These are phyloP conservation scores for Boletus sp. DNA, from an alignment of 768 basidiomycete genomes.

Conservation along the genomic window DNA sequence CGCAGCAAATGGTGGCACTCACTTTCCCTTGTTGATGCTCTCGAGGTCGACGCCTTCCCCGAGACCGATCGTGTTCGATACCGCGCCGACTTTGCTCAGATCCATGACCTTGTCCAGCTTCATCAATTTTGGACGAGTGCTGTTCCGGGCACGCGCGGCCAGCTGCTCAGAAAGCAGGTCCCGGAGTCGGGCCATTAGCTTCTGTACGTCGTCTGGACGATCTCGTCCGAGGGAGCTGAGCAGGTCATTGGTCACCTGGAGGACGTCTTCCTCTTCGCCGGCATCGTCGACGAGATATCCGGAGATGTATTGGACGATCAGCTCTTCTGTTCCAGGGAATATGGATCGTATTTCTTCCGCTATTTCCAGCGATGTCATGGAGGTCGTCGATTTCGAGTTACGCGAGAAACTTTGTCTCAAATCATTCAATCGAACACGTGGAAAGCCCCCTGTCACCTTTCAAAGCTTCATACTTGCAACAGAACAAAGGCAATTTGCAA, in stretches of 20 bases:
- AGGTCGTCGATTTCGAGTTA: background rate
- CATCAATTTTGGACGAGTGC: constrained; percentile 62
- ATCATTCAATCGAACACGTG: too few relatives aligned
- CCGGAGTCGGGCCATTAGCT: constrained; percentile 63
- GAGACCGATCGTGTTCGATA: constrained; percentile 78
- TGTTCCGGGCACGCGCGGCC: constrained; percentile 53
- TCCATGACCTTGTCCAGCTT: constrained; percentile 87
- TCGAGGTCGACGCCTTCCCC: constrained; percentile 85
- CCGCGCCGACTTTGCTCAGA: constrained; percentile 73
- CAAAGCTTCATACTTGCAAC: too few relatives aligned
- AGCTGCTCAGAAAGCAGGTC: constrained; percentile 67
- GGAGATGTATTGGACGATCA: constrained; percentile 83
- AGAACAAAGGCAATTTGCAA: background rate
- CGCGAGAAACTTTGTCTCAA: too few relatives aligned
- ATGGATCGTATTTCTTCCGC: constrained; percentile 71
- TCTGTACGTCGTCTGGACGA: constrained; percentile 55
- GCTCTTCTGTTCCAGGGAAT: constrained; percentile 79
- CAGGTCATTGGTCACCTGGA: constrained; percentile 71
- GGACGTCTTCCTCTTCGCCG: constrained; percentile 82
- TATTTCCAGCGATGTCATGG: constrained; percentile 72
- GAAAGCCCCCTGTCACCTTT: background rate
- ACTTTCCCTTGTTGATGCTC: constrained; percentile 95
- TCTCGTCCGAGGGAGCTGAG: constrained; percentile 75
- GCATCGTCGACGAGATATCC: constrained; percentile 89
- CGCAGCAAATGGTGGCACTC: constrained; percentile 26